A percentile compares a stretch with the other conserved stretches of the same genome.
These are phyloP conservation scores for Teunomyces atbi DNA, from an alignment of 805 yeast species.

Conservation along the genomic window DNA sequence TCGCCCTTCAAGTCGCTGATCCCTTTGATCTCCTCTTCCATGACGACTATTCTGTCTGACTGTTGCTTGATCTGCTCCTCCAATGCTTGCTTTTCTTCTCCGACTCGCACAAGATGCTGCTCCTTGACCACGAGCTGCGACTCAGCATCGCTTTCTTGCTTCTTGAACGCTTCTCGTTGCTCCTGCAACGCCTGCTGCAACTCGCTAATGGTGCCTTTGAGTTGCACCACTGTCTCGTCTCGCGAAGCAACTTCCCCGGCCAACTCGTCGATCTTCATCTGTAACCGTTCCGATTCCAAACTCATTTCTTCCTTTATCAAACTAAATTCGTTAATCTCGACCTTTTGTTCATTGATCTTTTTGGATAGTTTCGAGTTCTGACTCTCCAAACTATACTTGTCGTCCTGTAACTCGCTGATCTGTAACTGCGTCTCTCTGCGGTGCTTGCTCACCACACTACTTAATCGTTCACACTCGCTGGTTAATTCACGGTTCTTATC, in stretches of 20 bases:
- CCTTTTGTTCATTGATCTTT: constrained; percentile 38
- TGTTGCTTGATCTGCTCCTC: constrained; percentile 21
- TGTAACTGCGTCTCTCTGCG: constrained; percentile 38
- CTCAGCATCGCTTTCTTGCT: not conserved
- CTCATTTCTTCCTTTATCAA: constrained; percentile 36
- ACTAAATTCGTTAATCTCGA: constrained; percentile 42
- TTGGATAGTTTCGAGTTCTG: constrained; percentile 37
- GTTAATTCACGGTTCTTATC: constrained; percentile 41
- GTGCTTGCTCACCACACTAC: constrained; percentile 34
- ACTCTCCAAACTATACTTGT: constrained; percentile 40
- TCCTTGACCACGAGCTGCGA: constrained; percentile 14
- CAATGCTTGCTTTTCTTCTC: constrained; percentile 24
- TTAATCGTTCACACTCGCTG: constrained; percentile 53
- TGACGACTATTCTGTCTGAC: constrained; percentile 10
- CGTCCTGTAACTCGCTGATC: constrained; percentile 36
- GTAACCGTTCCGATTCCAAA: constrained; percentile 41
- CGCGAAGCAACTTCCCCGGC: constrained; percentile 15
- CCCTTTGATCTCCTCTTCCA: constrained; percentile 17
- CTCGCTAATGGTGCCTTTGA: not conserved
- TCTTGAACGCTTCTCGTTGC: not conserved
- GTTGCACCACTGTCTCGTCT: not conserved
- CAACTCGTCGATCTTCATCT: constrained; percentile 44
- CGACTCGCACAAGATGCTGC: not conserved
- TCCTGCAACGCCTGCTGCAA: not conserved
- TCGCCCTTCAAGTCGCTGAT: constrained; percentile 57